Base-by-base conservation (phyloP, 2,329 filamentous ascomycete species). In the Hymenoscyphus repandus region DNA sequence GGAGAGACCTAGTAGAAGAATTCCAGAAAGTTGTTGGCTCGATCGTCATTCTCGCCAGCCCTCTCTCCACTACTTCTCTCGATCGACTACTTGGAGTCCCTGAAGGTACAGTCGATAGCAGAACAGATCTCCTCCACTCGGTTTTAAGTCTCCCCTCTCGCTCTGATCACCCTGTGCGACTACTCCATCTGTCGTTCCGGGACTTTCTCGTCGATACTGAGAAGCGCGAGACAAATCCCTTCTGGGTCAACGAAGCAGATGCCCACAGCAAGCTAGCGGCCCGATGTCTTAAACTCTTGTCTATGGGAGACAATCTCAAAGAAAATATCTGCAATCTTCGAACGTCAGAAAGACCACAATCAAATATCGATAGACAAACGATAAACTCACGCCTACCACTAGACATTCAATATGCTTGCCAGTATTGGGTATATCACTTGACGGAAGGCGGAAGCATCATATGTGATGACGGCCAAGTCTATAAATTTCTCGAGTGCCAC, bases 371-470 rank as follows among this genome's bases (percentile, higher is more conserved):
- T 22, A 45, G 42, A 10, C 20, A 54, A 22, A 53, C 38, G 33
- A 59, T 68, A 30, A 57, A 57, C 37, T 50, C 34, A 39, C 58
- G 5, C 54, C 54, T 65, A 33, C 58, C 67, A 10, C 30, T 59
- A 11, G 62, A 66, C 6, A 31, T 71, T 15, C 58, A 64, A 49
- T 76, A 75, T 61, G 69, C 69, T 12, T 72, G 67, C 54, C 60
- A 58, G 1, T 70, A 72, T 53, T 74, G 69, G 70, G 57, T 62
- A 1, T 50, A 66, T n/a, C 70, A 73, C 47, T 48, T 62, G 10
- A 51, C 64, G 53, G 51, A 61, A 37, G 64, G 63, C 55, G 56
- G 52, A 43, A 39, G 51, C 45, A 56, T 57, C 41, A 61, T 69
- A 46, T 56, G 44, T 57, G 17, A 49, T 36, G 46, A 20, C 30